Percentiles rank a stretch among this genome's conserved stretches.
These are phyloP conservation scores for Trichoderma sp. DNA, from an alignment of 2,329 filamentous ascomycete genomes.

Conservation along the genomic window DNA sequence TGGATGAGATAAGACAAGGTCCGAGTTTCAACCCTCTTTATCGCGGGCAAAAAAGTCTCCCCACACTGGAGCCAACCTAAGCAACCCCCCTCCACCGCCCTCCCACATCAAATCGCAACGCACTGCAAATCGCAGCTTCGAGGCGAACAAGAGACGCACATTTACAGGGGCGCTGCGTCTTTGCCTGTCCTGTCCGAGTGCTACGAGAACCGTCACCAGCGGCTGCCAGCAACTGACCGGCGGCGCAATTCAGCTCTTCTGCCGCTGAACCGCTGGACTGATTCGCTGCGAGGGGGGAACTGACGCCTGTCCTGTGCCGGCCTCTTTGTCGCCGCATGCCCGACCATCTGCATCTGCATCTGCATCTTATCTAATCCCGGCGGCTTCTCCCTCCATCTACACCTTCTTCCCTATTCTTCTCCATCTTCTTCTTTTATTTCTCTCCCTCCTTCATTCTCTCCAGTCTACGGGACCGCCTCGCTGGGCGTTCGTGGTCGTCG, in stretches of 20 bases:
- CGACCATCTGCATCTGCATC: conserved; percentile 12
- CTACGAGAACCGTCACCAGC: not conserved
- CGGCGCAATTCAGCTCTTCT: not conserved
- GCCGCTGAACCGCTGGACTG: not conserved
- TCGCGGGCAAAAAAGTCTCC: conserved; percentile 8
- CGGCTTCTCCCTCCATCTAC: not conserved
- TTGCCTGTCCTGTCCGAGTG: not conserved
- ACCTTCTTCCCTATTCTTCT: not conserved
- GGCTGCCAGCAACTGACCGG: not conserved
- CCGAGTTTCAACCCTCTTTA: conserved; percentile 11
- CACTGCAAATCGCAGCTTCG: conserved; percentile 11
- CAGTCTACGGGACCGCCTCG: not conserved
- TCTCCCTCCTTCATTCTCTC: not conserved
- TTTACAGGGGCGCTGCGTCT: conserved; percentile 6
- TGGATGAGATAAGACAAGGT: conserved; percentile 14
- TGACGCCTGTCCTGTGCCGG: conserved; percentile 7
- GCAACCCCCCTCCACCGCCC: conserved; percentile 16
- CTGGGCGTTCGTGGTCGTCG: not conserved
- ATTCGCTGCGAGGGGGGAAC: conserved; percentile 10
- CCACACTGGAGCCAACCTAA: conserved; percentile 6
- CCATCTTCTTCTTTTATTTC: not conserved
- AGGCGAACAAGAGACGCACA: conserved; percentile 1
- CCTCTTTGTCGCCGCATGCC: conserved; percentile 17
- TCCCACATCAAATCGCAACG: conserved; percentile 14
- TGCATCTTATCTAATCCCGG: not conserved